Evolutionary conservation across 768 basidiomycete genomes (phyloP).

Genomic region (Cyclocybe cylindracea): DNA sequence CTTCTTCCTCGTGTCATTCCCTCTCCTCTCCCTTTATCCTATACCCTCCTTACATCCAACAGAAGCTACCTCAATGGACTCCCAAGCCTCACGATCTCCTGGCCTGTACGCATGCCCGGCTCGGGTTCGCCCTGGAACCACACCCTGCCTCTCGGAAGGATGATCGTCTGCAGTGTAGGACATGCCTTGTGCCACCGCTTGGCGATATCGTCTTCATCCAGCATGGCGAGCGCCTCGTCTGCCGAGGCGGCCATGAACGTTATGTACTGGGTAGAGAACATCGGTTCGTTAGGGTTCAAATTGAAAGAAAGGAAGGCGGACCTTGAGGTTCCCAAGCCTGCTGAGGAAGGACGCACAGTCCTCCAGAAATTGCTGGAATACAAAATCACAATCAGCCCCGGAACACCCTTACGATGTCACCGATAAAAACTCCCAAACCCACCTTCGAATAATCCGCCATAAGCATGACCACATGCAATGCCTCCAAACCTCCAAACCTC

Average conservation of each 20-base stretch:
- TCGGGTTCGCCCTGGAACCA: slow-evolving; percentile 46
- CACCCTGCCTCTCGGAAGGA: slow-evolving; percentile 60
- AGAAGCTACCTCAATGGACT: no score
- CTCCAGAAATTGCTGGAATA: slow-evolving; percentile 40
- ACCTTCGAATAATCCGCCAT: slow-evolving; percentile 49
- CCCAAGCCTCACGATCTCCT: no score
- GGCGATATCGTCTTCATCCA: slow-evolving; percentile 54
- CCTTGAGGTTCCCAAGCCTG: slow-evolving; percentile 40
- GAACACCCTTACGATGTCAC: neutral
- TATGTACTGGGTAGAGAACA: slow-evolving; percentile 39
- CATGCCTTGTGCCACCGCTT: slow-evolving; percentile 56
- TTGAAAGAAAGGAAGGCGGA: slow-evolving; percentile 9
- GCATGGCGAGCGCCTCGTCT: slow-evolving; percentile 20
- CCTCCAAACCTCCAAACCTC: slow-evolving; percentile 42
- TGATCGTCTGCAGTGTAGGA: slow-evolving; percentile 63
- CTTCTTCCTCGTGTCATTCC: no score
- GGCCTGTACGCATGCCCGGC: no score
- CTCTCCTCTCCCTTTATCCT: no score
- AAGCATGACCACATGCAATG: no score
- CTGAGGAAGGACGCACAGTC: slow-evolving; percentile 39
- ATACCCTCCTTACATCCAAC: no score
- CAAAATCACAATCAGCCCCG: slow-evolving; percentile 3
- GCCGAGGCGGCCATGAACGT: slow-evolving; percentile 54
- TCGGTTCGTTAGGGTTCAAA: slow-evolving; percentile 1
- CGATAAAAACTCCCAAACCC: slow-evolving; percentile 20